Evolutionary conservation across 1,284 basidiomycete species (phyloP).

Genomic region (Athelia psychrophila): DNA sequence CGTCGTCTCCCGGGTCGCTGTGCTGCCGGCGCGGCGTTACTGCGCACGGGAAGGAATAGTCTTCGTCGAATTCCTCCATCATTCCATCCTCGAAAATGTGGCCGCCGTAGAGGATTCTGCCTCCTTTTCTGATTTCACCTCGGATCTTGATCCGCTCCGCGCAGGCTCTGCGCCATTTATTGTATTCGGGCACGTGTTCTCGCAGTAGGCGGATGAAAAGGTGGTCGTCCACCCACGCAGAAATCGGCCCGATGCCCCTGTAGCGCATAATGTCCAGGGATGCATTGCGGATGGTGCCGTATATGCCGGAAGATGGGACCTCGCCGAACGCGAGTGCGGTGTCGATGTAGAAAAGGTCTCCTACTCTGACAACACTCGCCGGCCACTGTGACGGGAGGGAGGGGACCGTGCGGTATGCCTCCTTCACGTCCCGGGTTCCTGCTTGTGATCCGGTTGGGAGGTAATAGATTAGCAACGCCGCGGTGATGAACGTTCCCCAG

Average conservation of each 20-base stretch:
- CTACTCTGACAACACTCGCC: conserved; percentile 20
- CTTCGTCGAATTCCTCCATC: conserved; percentile 29
- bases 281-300: conserved; percentile 27
- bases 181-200: conserved; percentile 19
- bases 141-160: conserved; percentile 3
- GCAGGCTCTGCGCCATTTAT: conserved; percentile 8
- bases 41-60: conserved; percentile 13
- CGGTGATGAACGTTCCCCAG: conserved; percentile 7
- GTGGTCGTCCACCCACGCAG: conserved; percentile 41
- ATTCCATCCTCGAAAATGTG: conserved; percentile 12
- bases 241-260: conserved; percentile 28
- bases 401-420: conserved; percentile 22
- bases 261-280: conserved; percentile 23
- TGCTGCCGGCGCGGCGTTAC: conserved; percentile 15
- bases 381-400: conserved; percentile 32
- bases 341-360: conserved; percentile 23
- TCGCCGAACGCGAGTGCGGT: conserved; percentile 28
- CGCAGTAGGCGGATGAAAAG: conserved; percentile 28
- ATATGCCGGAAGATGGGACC: conserved; percentile 24
- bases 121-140: conserved; percentile 18
- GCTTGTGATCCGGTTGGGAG: neutral
- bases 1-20: conserved; percentile 4
- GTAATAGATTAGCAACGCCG: neutral
- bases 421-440: neutral
- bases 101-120: conserved; percentile 28